phyloP scores from a whole-genome alignment of 495 filamentous ascomycete genomes.

The Podospora pseudoanserina region DNA sequence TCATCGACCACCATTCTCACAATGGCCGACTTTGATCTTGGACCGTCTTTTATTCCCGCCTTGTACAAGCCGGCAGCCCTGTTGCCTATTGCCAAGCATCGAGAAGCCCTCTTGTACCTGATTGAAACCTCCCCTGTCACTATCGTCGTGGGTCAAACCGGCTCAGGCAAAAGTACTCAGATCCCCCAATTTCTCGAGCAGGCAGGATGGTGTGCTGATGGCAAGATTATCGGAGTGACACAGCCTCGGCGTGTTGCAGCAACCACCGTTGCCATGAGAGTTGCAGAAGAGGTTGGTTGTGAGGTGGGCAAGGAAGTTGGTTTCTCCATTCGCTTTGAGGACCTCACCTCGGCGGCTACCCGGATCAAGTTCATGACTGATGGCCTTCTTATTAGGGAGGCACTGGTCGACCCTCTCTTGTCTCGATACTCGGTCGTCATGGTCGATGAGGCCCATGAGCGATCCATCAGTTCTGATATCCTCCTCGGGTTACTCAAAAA shows the following conservation, averaged over 20 bases:
- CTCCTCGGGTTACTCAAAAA: slow-evolving; percentile 94
- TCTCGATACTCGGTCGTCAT: slow-evolving; percentile 96
- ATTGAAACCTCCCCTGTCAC: slow-evolving; percentile 75
- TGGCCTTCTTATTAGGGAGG: slow-evolving; percentile 90
- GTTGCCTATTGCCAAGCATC: slow-evolving; percentile 74
- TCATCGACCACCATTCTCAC: background rate
- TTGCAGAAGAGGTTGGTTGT: slow-evolving; percentile 90
- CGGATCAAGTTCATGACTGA: slow-evolving; percentile 96
- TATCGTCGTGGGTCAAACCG: slow-evolving; percentile 86
- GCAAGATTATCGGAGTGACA: slow-evolving; percentile 80
- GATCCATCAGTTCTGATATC: slow-evolving; percentile 90
- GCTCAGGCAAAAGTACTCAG: slow-evolving; percentile 86
- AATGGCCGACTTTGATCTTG: slow-evolving; percentile 59
- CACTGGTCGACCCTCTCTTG: slow-evolving; percentile 85
- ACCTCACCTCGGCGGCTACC: slow-evolving; percentile 82
- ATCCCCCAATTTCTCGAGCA: slow-evolving; percentile 83
- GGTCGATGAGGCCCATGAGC: slow-evolving; percentile 97
- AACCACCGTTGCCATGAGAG: slow-evolving; percentile 83
- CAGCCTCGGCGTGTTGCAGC: slow-evolving; percentile 94
- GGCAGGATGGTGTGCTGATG: slow-evolving; percentile 82
- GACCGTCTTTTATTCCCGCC: slow-evolving; percentile 65
- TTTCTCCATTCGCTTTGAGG: slow-evolving; percentile 95
- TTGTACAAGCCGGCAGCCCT: slow-evolving; percentile 74
- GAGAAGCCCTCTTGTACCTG: slow-evolving; percentile 67
- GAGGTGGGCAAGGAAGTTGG: slow-evolving; percentile 92